Conservation (phyloP, 1,139 yeast species). For the Arxiozyma bovina region DNA sequence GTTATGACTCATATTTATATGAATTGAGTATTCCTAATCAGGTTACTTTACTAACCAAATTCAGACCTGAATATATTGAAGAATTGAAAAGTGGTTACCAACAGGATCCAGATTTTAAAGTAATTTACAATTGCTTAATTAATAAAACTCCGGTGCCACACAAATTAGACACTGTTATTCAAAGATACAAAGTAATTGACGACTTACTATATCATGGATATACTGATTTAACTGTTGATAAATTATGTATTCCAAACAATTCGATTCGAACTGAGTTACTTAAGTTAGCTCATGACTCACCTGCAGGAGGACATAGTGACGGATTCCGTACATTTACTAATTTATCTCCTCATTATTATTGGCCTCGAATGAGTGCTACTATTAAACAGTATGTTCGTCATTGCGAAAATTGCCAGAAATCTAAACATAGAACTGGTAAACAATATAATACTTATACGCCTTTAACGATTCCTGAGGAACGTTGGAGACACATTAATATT, state of each 20-base stretch:
- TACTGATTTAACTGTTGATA: too few relatives aligned
- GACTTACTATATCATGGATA: background rate
- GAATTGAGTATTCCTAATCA: background rate
- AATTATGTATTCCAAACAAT: too few relatives aligned
- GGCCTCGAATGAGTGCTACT: background rate
- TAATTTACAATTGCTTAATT: too few relatives aligned
- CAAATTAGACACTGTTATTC: background rate
- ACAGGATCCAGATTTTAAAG: background rate
- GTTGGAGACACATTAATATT: constrained; percentile 1
- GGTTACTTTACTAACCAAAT: background rate
- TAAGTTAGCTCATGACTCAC: background rate
- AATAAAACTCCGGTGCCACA: background rate
- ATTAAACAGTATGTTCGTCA: background rate
- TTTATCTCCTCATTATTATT: background rate
- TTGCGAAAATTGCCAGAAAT: background rate
- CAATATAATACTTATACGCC: background rate
- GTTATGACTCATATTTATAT: background rate
- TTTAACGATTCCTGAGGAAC: background rate
- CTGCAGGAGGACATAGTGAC: background rate
- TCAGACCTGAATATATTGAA: background rate
- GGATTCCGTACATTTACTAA: background rate
- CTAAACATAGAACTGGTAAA: background rate
- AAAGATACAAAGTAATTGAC: background rate
- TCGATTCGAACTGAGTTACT: background rate
- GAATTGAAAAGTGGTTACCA: background rate